These are phyloP conservation scores for Mycosphaerella sp. DNA, from an alignment of 2,329 filamentous ascomycete genomes.

Conservation along the genomic window DNA sequence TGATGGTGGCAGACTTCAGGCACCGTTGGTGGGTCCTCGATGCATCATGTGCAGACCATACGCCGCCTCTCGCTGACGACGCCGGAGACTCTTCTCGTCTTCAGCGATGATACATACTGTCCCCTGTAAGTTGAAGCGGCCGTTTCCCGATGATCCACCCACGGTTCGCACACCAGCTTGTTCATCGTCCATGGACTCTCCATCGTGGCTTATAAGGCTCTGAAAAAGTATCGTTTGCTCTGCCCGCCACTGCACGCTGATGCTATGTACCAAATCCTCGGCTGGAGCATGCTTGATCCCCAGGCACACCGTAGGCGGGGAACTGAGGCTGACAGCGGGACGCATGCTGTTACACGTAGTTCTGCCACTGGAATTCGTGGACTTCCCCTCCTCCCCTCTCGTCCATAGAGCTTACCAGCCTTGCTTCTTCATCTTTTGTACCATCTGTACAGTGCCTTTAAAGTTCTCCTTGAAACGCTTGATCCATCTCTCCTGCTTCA, in stretches of 20 bases:
- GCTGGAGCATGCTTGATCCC: no score
- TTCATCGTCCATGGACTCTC: no score
- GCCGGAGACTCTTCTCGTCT: not conserved
- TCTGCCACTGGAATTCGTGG: not conserved
- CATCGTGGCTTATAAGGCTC: no score
- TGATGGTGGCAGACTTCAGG: conserved; percentile 1
- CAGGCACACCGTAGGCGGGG: no score
- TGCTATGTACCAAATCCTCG: no score
- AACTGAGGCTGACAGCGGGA: not conserved
- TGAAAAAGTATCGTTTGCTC: no score
- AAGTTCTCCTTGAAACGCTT: conserved; percentile 64
- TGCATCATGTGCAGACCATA: not conserved
- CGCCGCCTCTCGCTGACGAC: not conserved
- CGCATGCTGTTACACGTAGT: not conserved
- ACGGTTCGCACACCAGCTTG: no score
- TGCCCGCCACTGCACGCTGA: no score
- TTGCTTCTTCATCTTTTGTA: conserved; percentile 64
- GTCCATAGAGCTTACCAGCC: conserved; percentile 55
- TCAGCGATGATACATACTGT: not conserved
- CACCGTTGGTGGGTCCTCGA: not conserved
- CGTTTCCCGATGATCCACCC: no score
- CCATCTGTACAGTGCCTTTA: conserved; percentile 55
- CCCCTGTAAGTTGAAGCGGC: no score
- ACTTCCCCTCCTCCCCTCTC: not conserved
- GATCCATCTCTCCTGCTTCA: conserved; percentile 63